These are phyloP conservation scores for Liriodendron chinense DNA, from an alignment of 164 flowering plant species.

Conservation along the genomic window DNA sequence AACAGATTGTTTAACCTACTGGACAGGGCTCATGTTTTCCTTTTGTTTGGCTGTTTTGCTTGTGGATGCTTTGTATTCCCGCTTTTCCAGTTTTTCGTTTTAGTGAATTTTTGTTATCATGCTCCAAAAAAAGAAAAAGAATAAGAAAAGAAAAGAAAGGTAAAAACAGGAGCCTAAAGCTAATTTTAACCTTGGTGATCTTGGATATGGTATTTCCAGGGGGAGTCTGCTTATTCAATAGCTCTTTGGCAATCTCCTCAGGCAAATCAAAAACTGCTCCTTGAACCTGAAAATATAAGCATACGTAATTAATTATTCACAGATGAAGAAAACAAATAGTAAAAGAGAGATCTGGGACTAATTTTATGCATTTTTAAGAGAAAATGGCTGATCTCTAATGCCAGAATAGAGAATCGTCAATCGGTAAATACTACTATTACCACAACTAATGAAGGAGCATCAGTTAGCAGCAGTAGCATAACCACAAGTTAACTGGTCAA, in stretches of 20 bases:
- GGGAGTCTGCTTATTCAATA: conserved; percentile 59
- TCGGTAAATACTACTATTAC: neutral
- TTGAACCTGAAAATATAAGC: conserved; percentile 55
- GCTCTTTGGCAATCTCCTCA: conserved; percentile 90
- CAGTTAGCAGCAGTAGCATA: too few relatives aligned
- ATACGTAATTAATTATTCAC: neutral
- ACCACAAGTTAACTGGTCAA: too few relatives aligned
- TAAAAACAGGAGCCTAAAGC: neutral
- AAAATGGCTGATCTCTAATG: neutral
- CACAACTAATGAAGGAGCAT: conserved; percentile 21
- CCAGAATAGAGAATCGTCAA: neutral
- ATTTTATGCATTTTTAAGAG: neutral
- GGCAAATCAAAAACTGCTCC: conserved; percentile 99
- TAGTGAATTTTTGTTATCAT: neutral
- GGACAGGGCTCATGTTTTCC: too few relatives aligned
- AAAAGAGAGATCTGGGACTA: neutral
- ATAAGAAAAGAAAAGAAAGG: neutral
- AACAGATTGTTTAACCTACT: too few relatives aligned
- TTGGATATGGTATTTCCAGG: conserved; percentile 76
- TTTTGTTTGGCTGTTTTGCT: too few relatives aligned
- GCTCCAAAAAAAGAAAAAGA: neutral
- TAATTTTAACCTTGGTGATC: conserved; percentile 63
- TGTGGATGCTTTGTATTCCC: too few relatives aligned
- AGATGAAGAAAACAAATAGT: neutral
- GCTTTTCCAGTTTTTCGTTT: neutral